Evolutionary conservation across 306 rosid species (phyloP).

Genomic region (Prunus salicina): DNA sequence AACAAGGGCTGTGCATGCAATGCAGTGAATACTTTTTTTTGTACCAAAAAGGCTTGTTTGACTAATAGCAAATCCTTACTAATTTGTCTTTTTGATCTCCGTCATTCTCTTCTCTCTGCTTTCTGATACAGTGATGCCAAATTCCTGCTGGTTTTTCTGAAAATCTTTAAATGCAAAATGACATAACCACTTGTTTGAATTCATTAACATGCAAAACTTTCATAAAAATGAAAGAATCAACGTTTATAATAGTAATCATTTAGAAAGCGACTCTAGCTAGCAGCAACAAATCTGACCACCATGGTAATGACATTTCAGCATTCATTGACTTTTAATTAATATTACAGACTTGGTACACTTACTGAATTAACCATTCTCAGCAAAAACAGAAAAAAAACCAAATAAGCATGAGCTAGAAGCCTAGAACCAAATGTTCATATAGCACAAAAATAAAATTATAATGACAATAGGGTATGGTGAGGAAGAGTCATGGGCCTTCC

Average conservation of each 20-base stretch:
- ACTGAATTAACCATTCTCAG: no score
- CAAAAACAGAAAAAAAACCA: no score
- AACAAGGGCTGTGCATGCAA: background rate
- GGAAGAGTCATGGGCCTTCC: no score
- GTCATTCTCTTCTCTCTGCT: background rate
- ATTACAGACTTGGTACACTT: background rate
- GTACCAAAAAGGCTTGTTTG: constrained; percentile 6
- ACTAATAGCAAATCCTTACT: background rate
- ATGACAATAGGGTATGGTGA: no score
- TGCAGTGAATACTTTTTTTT: background rate
- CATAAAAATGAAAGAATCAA: background rate
- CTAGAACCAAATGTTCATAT: no score
- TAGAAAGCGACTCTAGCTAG: constrained; percentile 1
- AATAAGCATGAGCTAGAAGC: background rate
- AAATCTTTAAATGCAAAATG: constrained; percentile 1
- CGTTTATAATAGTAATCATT: background rate
- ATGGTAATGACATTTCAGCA: background rate
- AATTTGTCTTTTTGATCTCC: constrained; percentile 6
- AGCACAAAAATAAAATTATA: no score
- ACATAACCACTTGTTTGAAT: background rate
- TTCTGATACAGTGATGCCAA: background rate
- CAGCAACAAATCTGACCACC: constrained; percentile 2
- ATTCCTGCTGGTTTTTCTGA: constrained; percentile 6
- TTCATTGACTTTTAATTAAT: background rate
- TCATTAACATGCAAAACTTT: background rate